Evolutionary conservation across 169 alveolate genomes (phyloP).

Genomic region (Plasmodium sp.): DNA sequence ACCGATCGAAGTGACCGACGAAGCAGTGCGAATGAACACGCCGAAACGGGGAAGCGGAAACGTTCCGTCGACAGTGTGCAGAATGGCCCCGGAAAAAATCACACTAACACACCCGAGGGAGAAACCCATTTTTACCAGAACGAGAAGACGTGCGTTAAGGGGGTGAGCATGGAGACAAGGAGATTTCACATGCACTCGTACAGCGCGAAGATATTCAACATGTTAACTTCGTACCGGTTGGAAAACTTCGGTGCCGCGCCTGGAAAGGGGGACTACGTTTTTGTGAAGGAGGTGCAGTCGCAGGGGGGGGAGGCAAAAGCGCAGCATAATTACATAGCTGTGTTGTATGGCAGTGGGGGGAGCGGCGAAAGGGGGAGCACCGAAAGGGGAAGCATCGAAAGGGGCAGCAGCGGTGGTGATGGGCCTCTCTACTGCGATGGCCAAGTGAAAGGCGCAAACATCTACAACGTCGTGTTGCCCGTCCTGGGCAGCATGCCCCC

Average conservation of each 20-base stretch:
- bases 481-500: conserved; percentile 59
- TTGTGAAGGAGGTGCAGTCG: conserved; percentile 36
- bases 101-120: neutral
- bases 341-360: neutral
- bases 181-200: conserved; percentile 75
- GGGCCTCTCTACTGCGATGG: neutral
- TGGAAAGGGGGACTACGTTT: conserved; percentile 49
- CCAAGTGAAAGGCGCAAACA: neutral
- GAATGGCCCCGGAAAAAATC: neutral
- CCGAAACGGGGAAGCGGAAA: neutral
- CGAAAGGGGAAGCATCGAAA: neutral
- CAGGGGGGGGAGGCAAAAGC: conserved; percentile 17
- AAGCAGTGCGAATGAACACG: neutral
- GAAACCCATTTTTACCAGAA: conserved; percentile 46
- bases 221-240: conserved; percentile 70
- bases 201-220: conserved; percentile 70
- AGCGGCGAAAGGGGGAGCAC: neutral
- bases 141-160: conserved; percentile 58
- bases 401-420: neutral
- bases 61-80: neutral
- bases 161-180: conserved; percentile 70
- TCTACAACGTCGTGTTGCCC: conserved; percentile 71
- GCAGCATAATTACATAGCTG: conserved; percentile 51
- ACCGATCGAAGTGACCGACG: neutral
- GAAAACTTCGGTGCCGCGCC: conserved; percentile 39